Evolutionary conservation across 2,329 filamentous ascomycete species (phyloP).

Genomic region (Fusarium ramigenum): DNA sequence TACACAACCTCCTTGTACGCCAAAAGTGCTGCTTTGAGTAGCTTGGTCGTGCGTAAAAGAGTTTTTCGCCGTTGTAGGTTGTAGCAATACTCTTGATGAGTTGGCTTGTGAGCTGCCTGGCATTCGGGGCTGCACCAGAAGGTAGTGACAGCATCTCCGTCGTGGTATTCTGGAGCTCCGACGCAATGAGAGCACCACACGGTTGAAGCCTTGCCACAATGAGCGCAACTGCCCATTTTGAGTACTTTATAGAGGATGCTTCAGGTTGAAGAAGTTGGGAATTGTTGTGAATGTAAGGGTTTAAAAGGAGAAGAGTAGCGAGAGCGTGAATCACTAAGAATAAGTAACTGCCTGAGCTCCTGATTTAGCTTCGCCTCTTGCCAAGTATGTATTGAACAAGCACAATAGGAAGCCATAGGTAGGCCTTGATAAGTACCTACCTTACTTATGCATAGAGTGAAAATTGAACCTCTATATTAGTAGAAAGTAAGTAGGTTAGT

Average conservation of each 20-base stretch:
- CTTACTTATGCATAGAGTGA: neutral
- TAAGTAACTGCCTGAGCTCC: neutral
- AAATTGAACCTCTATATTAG: neutral
- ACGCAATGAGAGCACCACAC: slow-evolving; percentile 1
- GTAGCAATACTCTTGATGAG: slow-evolving; percentile 13
- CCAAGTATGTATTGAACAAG: neutral
- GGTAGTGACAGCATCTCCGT: slow-evolving; percentile 4
- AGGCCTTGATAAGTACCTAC: neutral
- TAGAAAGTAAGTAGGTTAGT: neutral
- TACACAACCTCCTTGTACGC: slow-evolving; percentile 12
- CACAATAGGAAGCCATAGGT: neutral
- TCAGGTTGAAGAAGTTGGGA: neutral
- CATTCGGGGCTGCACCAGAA: slow-evolving; percentile 25
- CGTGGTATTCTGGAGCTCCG: slow-evolving; percentile 13
- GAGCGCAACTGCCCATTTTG: slow-evolving; percentile 11
- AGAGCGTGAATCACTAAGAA: neutral
- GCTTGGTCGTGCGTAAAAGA: neutral
- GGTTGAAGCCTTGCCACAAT: slow-evolving; percentile 8
- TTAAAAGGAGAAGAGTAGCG: neutral
- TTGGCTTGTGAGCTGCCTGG: slow-evolving; percentile 2
- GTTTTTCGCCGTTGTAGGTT: slow-evolving; percentile 5
- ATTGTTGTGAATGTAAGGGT: neutral
- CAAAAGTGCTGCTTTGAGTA: slow-evolving; percentile 18
- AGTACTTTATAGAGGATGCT: neutral
- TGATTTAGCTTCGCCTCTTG: neutral